A percentile compares a stretch with the other conserved stretches of the same genome.
Evolutionary conservation across 2,329 filamentous ascomycete species (phyloP).

Genomic region (Sphaerulina populicola): DNA sequence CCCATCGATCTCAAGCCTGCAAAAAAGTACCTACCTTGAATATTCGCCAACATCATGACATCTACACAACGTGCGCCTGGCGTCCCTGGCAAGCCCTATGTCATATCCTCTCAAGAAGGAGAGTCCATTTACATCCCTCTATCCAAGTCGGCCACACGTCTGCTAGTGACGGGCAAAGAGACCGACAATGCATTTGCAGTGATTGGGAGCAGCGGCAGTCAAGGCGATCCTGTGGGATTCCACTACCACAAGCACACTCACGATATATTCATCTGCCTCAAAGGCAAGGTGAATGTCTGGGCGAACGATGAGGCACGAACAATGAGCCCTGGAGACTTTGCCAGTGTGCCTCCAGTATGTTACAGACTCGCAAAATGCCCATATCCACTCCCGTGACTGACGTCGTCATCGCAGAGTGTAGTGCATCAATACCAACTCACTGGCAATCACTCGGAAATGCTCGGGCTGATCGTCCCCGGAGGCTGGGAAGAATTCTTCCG

Average conservation of each 20-base stretch:
- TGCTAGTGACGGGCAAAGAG: constrained; percentile 46
- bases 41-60: not conserved
- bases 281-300: constrained; percentile 50
- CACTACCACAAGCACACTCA: constrained; percentile 51
- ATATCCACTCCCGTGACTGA: no score
- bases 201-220: constrained; percentile 43
- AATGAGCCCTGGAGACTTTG: constrained; percentile 50
- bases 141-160: constrained; percentile 46
- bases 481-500: constrained; percentile 56
- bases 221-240: constrained; percentile 45
- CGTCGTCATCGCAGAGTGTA: no score
- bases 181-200: constrained; percentile 46
- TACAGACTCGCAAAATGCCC: no score
- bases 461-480: constrained; percentile 49
- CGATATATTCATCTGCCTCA: constrained; percentile 50
- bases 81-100: constrained; percentile 20
- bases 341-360: constrained; percentile 49
- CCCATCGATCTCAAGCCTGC: not conserved
- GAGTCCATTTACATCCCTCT: constrained; percentile 47
- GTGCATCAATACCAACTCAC: constrained; percentile 49
- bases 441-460: constrained; percentile 47
- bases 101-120: constrained; percentile 36
- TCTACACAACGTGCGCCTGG: constrained; percentile 18
- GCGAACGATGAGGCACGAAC: constrained; percentile 50
- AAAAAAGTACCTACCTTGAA: not conserved